Percentiles rank a stretch among this genome's conserved stretches.
Conservation (phyloP, 1,284 basidiomycete species). For the Ustilago sp. region DNA sequence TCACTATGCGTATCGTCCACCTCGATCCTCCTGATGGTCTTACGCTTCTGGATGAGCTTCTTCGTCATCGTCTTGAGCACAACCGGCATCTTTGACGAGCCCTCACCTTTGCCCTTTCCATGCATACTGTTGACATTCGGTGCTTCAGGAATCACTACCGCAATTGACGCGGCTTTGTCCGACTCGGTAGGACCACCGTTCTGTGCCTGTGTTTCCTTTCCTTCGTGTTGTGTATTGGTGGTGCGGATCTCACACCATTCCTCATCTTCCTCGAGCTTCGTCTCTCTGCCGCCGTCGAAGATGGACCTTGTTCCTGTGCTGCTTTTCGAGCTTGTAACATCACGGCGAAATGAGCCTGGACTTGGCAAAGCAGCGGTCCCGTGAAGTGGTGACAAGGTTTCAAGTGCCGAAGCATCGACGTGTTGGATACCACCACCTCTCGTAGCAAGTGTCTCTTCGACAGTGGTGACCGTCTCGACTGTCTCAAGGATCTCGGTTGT, state of each 20-base stretch:
- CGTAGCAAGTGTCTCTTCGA: slow-evolving; percentile 31
- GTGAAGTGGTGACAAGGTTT: not conserved
- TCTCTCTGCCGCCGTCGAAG: slow-evolving; percentile 45
- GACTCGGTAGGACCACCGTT: not conserved
- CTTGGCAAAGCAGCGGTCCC: not conserved
- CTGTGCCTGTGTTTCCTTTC: too few species aligned
- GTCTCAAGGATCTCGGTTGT: slow-evolving; percentile 70
- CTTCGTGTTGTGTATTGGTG: slow-evolving; percentile 6
- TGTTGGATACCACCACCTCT: not conserved
- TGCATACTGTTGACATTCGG: slow-evolving; percentile 26
- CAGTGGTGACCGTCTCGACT: slow-evolving; percentile 59
- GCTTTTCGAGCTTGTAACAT: slow-evolving; percentile 41
- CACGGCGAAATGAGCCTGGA: slow-evolving; percentile 23
- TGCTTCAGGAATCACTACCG: slow-evolving; percentile 27
- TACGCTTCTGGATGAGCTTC: slow-evolving; percentile 71
- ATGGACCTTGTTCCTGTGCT: slow-evolving; percentile 45
- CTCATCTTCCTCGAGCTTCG: slow-evolving; percentile 45
- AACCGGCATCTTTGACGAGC: slow-evolving; percentile 69
- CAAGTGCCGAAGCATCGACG: not conserved
- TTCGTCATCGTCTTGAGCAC: slow-evolving; percentile 72
- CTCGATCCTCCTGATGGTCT: slow-evolving; percentile 67
- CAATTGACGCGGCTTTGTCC: not conserved
- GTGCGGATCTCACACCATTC: slow-evolving; percentile 55
- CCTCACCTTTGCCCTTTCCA: slow-evolving; percentile 6
- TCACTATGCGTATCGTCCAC: slow-evolving; percentile 46